Evolutionary conservation across 148 eudicot genomes (phyloP).

Genomic region (Fallopia convolvulus): DNA sequence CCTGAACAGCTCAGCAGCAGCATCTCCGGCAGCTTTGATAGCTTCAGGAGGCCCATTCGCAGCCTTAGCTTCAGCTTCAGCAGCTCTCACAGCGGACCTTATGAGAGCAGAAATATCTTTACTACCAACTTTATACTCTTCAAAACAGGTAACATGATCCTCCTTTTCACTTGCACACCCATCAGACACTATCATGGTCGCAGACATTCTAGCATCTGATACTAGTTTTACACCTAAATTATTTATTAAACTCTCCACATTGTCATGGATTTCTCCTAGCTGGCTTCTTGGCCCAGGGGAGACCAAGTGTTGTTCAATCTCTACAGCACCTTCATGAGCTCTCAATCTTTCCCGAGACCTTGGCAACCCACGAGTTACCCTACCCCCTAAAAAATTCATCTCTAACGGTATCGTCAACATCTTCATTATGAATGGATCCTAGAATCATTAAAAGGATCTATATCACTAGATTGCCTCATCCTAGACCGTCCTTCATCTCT

Average conservation of each 20-base stretch:
- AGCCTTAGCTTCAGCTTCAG: slow-evolving; percentile 94
- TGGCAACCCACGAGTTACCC: slow-evolving; percentile 36
- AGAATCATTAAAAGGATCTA: slow-evolving; percentile 44
- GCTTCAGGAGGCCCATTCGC: slow-evolving; percentile 81
- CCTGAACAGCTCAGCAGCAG: slow-evolving; percentile 90
- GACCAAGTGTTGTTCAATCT: slow-evolving; percentile 43
- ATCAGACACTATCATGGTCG: slow-evolving; percentile 28
- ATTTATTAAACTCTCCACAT: slow-evolving; percentile 36
- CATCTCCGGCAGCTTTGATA: slow-evolving; percentile 84
- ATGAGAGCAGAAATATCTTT: slow-evolving; percentile 76
- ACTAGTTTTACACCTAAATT: slow-evolving; percentile 36
- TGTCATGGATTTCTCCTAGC: slow-evolving; percentile 39
- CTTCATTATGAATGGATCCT: slow-evolving; percentile 48
- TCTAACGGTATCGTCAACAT: slow-evolving; percentile 43
- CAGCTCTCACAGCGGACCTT: slow-evolving; percentile 81
- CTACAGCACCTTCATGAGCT: slow-evolving; percentile 38
- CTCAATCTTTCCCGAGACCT: slow-evolving; percentile 47
- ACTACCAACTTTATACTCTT: slow-evolving; percentile 68
- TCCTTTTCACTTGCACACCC: slow-evolving; percentile 42
- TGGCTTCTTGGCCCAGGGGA: slow-evolving; percentile 68
- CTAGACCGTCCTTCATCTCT: slow-evolving; percentile 56
- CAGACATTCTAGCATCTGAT: slow-evolving; percentile 30
- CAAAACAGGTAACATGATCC: slow-evolving; percentile 71
- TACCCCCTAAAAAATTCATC: slow-evolving; percentile 52
- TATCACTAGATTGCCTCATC: slow-evolving; percentile 45